A percentile compares a stretch with the other conserved stretches of the same genome.
Conservation (phyloP, 106 monocot genomes). For the Acanthochlamys bracteata region DNA sequence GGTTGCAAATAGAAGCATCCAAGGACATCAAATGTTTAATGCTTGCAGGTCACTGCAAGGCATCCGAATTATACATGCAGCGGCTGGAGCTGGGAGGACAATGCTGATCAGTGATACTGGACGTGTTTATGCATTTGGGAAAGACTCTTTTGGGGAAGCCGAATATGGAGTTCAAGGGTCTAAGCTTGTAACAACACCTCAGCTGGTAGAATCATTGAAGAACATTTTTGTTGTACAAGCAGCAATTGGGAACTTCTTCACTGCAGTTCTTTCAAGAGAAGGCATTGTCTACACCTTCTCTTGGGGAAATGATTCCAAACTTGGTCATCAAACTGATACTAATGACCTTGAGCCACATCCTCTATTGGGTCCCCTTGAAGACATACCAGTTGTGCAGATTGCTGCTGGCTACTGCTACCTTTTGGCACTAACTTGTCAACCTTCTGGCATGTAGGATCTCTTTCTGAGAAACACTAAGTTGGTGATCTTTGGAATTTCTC, state of each 20-base stretch:
- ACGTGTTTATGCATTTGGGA: constrained; percentile 82
- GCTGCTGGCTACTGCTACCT: constrained; percentile 98
- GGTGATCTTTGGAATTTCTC: too few species aligned
- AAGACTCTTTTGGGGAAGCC: constrained; percentile 89
- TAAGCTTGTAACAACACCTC: constrained; percentile 57
- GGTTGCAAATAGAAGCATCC: constrained; percentile 15
- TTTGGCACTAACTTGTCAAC: constrained; percentile 72
- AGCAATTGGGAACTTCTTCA: constrained; percentile 93
- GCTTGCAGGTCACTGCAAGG: constrained; percentile 74
- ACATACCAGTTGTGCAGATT: constrained; percentile 92
- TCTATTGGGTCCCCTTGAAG: constrained; percentile 63
- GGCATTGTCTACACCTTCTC: constrained; percentile 93
- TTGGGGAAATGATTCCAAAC: constrained; percentile 75
- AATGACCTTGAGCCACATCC: constrained; percentile 69
- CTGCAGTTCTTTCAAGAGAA: constrained; percentile 90
- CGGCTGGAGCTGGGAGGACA: constrained; percentile 81
- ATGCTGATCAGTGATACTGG: constrained; percentile 97
- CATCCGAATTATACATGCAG: constrained; percentile 90
- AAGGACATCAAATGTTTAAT: constrained; percentile 18
- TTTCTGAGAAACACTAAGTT: background rate
- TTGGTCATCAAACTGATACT: constrained; percentile 85
- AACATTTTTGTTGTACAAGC: constrained; percentile 84
- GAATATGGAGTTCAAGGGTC: constrained; percentile 64
- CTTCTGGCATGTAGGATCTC: constrained; percentile 85
- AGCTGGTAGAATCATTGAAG: constrained; percentile 73